Percentiles rank a stretch among this genome's conserved stretches.
These are phyloP conservation scores for Mortierella polycephala DNA, from an alignment of 371 early-diverging fungal genomes.

Conservation along the genomic window DNA sequence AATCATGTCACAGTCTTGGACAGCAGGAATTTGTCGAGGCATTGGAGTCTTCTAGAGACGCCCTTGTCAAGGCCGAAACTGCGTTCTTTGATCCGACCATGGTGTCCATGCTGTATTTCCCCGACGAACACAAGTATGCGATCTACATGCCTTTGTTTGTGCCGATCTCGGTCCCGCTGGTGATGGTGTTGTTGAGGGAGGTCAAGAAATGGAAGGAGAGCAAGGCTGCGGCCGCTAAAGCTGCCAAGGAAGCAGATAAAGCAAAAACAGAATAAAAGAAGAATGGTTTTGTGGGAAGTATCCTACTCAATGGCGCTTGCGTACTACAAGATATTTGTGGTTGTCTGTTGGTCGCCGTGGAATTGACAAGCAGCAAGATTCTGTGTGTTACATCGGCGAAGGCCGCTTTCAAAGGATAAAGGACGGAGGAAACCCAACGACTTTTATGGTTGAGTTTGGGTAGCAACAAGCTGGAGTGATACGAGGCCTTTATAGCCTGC, in stretches of 20 bases:
- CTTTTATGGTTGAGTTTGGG: no score
- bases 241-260: constrained; percentile 17
- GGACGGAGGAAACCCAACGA: no score
- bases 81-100: constrained; percentile 98
- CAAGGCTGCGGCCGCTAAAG: constrained; percentile 20
- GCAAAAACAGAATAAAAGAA: constrained; percentile 28
- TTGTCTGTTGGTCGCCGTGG: no score
- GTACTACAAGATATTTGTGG: not conserved
- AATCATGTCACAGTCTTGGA: constrained; percentile 18
- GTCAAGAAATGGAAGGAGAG: constrained; percentile 54
- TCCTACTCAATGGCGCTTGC: no score
- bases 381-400: no score
- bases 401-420: no score
- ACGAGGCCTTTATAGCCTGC: no score
- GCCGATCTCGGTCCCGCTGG: constrained; percentile 84
- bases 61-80: constrained; percentile 77
- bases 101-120: constrained; percentile 97
- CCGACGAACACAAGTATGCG: constrained; percentile 96
- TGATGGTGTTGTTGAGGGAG: constrained; percentile 67
- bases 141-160: constrained; percentile 97
- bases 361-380: no score
- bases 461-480: no score
- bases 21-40: constrained; percentile 61
- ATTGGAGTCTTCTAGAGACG: constrained; percentile 66
- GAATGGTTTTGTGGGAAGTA: not conserved